phyloP scores from a whole-genome alignment of 75 land plant genomes.

The Pinus albicaulis region DNA sequence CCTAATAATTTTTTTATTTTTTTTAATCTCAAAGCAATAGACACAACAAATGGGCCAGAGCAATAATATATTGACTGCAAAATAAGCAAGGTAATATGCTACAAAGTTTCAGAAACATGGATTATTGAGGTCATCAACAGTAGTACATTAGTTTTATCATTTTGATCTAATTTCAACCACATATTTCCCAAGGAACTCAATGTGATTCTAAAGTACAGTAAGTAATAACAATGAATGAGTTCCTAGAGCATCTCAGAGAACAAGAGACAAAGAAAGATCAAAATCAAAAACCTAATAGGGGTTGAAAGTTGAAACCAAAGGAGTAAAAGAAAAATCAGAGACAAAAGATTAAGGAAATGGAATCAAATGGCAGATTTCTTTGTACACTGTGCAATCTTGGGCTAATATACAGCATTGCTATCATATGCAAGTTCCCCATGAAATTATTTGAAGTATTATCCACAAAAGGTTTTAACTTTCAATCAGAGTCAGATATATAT shows the following conservation, averaged over 20 bases:
- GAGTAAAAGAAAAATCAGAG: too few species aligned
- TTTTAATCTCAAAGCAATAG: background rate
- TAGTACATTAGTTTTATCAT: background rate
- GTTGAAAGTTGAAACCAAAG: too few species aligned
- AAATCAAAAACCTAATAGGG: too few species aligned
- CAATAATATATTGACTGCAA: background rate
- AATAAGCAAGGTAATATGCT: background rate
- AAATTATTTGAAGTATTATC: background rate
- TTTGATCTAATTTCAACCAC: background rate
- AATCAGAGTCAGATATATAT: too few species aligned
- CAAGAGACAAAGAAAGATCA: too few species aligned
- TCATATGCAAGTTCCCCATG: background rate
- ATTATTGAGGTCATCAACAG: background rate
- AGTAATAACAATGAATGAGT: too few species aligned
- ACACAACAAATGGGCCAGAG: background rate
- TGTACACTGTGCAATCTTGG: background rate
- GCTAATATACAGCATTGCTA: background rate
- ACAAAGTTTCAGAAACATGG: background rate
- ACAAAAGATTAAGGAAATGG: background rate
- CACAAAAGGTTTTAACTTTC: too few species aligned
- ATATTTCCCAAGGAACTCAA: background rate
- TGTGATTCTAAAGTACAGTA: too few species aligned
- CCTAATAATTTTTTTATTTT: too few species aligned
- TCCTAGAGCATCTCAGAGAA: too few species aligned
- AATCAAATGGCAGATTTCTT: background rate